phyloP scores from a whole-genome alignment of 768 basidiomycete species.

The Galerina marginata region DNA sequence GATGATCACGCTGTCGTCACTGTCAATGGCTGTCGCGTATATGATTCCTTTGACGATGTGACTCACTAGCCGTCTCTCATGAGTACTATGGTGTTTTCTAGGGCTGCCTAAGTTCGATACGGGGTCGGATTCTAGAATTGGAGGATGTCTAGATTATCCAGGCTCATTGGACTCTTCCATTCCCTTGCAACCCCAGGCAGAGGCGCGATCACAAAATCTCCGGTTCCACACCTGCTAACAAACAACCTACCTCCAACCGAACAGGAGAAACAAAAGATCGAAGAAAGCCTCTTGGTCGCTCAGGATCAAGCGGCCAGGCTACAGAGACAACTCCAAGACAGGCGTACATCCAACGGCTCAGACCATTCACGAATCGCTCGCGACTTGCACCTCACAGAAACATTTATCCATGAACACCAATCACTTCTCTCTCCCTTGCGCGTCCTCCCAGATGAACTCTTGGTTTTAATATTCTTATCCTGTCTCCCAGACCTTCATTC shows the following conservation, averaged over 20 bases:
- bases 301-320: background rate
- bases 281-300: background rate
- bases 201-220: background rate
- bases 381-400: background rate
- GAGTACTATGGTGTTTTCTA: no score
- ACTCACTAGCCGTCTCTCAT: no score
- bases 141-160: no score
- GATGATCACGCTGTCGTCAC: no score
- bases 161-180: background rate
- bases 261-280: conserved; percentile 1
- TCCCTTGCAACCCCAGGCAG: background rate
- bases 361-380: background rate
- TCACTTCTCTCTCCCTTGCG: conserved; percentile 1
- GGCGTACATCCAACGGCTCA: background rate
- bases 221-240: conserved; percentile 2
- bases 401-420: conserved; percentile 2
- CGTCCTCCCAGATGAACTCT: conserved; percentile 2
- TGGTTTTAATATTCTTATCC: background rate
- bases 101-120: no score
- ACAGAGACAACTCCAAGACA: background rate
- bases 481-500: background rate
- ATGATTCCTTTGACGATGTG: no score
- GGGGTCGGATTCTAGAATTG: no score
- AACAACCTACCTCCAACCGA: background rate
- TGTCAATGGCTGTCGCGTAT: no score